Evolutionary conservation across 73 alveolate species (phyloP).

Genomic region (Symbiodinium pilosum): DNA sequence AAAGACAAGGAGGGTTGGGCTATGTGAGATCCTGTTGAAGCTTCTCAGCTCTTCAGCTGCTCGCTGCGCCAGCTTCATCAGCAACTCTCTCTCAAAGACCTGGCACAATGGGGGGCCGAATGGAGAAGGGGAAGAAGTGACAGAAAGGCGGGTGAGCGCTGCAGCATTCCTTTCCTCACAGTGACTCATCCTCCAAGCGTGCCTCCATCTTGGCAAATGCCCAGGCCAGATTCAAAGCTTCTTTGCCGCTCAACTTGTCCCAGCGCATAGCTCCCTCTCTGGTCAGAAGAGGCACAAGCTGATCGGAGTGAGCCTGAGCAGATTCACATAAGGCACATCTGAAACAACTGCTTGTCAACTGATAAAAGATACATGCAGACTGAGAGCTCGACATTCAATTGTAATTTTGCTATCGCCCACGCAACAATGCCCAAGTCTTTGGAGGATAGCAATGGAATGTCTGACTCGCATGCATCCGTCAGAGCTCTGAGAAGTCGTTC

Average conservation of each 20-base stretch:
- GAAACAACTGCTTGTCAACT: no score
- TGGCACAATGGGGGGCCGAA: no score
- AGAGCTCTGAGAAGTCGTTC: background rate
- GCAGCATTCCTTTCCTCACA: no score
- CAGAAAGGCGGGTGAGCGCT: no score
- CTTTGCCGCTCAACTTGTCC: constrained; percentile 25
- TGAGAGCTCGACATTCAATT: background rate
- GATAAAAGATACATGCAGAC: background rate
- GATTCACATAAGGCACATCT: background rate
- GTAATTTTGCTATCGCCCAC: background rate
- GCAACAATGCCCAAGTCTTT: background rate
- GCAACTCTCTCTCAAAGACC: background rate
- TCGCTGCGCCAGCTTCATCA: background rate
- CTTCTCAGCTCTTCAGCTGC: background rate
- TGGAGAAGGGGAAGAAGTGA: no score
- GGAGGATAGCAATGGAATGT: background rate
- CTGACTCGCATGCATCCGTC: background rate
- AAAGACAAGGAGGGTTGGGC: no score
- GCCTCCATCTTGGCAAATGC: constrained; percentile 84
- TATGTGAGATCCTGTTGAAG: background rate
- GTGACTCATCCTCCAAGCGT: no score
- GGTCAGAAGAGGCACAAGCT: background rate
- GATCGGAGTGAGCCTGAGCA: background rate
- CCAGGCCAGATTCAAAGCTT: constrained; percentile 71
- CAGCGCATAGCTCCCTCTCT: background rate